A percentile compares a stretch with the other conserved stretches of the same genome.
phyloP scores from a whole-genome alignment of 1,139 yeast genomes.

The Scheffersomyces illinoinensis region DNA sequence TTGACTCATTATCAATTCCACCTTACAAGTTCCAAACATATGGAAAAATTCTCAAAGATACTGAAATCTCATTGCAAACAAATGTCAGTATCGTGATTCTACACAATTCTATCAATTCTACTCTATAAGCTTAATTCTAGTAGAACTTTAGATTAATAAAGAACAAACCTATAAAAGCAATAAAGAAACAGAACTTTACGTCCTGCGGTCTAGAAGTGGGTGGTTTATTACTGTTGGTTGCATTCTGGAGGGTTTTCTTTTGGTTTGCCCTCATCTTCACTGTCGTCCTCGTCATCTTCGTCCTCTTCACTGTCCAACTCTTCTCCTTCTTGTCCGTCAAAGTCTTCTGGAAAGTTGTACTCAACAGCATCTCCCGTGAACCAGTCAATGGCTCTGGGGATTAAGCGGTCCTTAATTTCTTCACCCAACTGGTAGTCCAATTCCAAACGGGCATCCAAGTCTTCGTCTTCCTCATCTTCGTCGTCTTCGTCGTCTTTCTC shows the following conservation, averaged over 20 bases:
- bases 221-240: slow-evolving; percentile 56
- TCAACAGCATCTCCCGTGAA: slow-evolving; percentile 95
- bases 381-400: slow-evolving; percentile 97
- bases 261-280: slow-evolving; percentile 29
- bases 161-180: not conserved
- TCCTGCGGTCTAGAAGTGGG: not conserved
- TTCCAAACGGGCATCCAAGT: slow-evolving; percentile 81
- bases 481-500: slow-evolving; percentile 37
- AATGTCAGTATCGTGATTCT: not conserved
- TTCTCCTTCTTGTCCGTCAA: slow-evolving; percentile 48
- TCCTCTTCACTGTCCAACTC: slow-evolving; percentile 42
- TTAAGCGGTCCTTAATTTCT: slow-evolving; percentile 90
- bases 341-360: slow-evolving; percentile 48
- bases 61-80: no score
- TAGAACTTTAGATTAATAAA: not conserved
- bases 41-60: no score
- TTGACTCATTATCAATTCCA: no score
- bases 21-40: no score
- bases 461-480: slow-evolving; percentile 53
- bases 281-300: slow-evolving; percentile 52
- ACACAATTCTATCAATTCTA: not conserved
- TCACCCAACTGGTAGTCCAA: slow-evolving; percentile 96
- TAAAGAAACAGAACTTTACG: not conserved
- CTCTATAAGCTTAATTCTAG: not conserved
- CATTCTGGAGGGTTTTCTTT: slow-evolving; percentile 83